Base-by-base conservation (phyloP, 2,329 filamentous ascomycete genomes). In the Laburnicola sp. region DNA sequence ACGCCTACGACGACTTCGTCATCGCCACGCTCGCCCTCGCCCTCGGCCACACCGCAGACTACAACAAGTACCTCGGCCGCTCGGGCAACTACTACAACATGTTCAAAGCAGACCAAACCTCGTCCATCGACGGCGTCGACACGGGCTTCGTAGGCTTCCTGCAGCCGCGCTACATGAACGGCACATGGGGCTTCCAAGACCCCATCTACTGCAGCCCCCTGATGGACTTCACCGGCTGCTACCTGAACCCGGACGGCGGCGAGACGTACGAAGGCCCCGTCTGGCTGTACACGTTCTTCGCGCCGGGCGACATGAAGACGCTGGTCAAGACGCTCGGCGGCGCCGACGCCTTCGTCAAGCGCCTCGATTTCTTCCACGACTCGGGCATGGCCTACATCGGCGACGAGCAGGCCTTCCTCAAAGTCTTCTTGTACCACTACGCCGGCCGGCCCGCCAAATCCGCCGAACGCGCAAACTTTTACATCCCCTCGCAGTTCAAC, bases 1-100 rank as follows among this genome's bases (percentile, higher is more conserved):
- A 92, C 66, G 83, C 86, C 5, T 91, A 91, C 70, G 84, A 91
- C 57, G 88, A 91, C 72, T 92, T 75, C 54, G 64, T 64, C 50
- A 75, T 77, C 47, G 70, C 74, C 1, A 55, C 65, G 1, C 65
- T 77, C 6, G 80, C 79, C 0, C 60, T 71, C 31, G 75, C 73
- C 1, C 64, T 80, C 0, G 75, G 75, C 0, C 68, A 75, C 6
- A 48, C 58, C 0, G 73, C 71, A 2, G 66, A 79, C 27, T 75
- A 77, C 49, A 60, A 71, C 16, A 82, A 79, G 61, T 89, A 88
- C 51, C 65, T 81, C 1, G 64, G 66, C 1, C 80, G 83, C 2
- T 83, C 82, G 49, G 75, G 74, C 0, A 85, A 88, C 63, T 89
- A 86, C 86, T 74, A 76, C 53, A 87, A 86, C 51, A 74, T 89